Base-by-base conservation (phyloP, 768 basidiomycete species). In the Termitomyces sp. region DNA sequence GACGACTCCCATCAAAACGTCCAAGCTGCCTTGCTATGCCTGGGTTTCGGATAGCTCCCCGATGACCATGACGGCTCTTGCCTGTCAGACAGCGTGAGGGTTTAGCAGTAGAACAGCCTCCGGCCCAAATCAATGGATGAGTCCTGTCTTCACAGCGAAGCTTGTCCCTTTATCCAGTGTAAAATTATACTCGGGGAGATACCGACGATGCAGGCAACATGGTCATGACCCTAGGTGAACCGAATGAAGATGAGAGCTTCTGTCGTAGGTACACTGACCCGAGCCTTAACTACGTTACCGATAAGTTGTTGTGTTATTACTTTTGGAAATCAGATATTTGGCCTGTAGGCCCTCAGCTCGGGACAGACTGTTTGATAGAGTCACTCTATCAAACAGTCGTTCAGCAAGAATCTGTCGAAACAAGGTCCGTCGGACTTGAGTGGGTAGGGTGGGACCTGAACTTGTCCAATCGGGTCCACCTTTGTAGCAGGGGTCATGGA, bases 31-130 rank as follows among this genome's bases (percentile, higher is more conserved):
- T 2, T 73, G 64, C 58, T 73, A 75, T 46, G 72, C 68, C 1
- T 76, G 74, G 75, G 74, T 72, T 5, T 70, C 75, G 1, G 72
- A 67, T 8, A 67, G 67, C 23, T 69, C 69, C 27, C 76, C 76
- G 10, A 64, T 77, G 25, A 73, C 70, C 1, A 73, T 77, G 73
- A 72, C 68, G 3, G 73, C 68, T 1, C 67, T 59, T 4, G 76
- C 69, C 0, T 77, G 76, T 49, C 67, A 71, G 50, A 74, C 76
- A 27, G 67, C 67, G 16, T 76, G 76, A 74, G 69, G 65, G 6
- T 58, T 75, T 28, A 58, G 52, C 0, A 62, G 60, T 11, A 67
- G 68, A 5, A 73, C 72, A 19, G 73, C 74, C 4, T 68, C 72
- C 8, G 72, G 72, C 52, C 74, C 74, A 0, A 70, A 68, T 48